These are phyloP conservation scores for Paramecium sonneborni DNA, from an alignment of 73 alveolate genomes.

Conservation along the genomic window DNA sequence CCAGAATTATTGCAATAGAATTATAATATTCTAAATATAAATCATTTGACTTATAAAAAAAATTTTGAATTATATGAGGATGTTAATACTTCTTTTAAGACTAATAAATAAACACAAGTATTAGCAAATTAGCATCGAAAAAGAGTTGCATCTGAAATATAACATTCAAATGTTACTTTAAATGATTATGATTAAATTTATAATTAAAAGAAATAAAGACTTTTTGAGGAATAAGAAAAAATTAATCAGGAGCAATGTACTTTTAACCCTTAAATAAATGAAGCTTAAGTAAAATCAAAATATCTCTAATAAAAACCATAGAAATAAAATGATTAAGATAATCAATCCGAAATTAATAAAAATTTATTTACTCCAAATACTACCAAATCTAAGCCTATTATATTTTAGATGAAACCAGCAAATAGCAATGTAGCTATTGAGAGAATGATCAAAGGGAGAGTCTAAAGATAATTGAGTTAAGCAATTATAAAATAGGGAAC, in stretches of 20 bases:
- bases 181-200: conserved; percentile 5
- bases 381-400: not conserved
- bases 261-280: not conserved
- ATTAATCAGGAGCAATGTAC: not conserved
- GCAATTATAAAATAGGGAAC: not conserved
- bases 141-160: conserved; percentile 16
- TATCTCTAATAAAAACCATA: not conserved
- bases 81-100: not conserved
- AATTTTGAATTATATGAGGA: not conserved
- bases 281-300: not conserved
- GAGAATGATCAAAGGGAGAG: conserved; percentile 8
- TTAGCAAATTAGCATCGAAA: not conserved
- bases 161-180: not conserved
- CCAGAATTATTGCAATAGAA: not conserved
- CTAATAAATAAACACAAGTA: not conserved
- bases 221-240: not conserved
- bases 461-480: not conserved
- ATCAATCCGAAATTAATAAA: not conserved
- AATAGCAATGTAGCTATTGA: not conserved
- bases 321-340: not conserved
- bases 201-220: not conserved
- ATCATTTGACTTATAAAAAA: conserved; percentile 21
- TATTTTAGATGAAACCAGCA: not conserved
- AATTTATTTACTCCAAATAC: not conserved
- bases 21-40: not conserved